Evolutionary conservation across 331 rosid genomes (phyloP).

Genomic region (Pyrus hybrid): DNA sequence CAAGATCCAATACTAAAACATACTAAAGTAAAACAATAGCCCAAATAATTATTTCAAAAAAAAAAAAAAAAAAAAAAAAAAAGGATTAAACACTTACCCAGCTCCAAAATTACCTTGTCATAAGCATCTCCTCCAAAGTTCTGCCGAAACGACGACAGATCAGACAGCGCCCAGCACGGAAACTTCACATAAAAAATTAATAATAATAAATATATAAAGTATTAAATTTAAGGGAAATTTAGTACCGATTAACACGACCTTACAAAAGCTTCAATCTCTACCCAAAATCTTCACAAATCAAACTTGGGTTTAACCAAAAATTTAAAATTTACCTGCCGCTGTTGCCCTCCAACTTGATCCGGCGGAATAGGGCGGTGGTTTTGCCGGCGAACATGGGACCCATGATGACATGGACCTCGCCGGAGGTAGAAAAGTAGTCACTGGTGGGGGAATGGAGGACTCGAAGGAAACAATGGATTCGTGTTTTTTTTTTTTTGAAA

Average conservation of each 20-base stretch:
- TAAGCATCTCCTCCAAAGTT: slow-evolving; percentile 56
- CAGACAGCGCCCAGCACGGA: slow-evolving; percentile 76
- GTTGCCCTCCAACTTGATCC: slow-evolving; percentile 54
- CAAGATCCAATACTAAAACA: too few relatives aligned
- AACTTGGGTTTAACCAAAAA: neutral
- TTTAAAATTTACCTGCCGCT: slow-evolving; percentile 41
- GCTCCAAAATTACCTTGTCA: slow-evolving; percentile 35
- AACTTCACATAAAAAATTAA: slow-evolving; percentile 25
- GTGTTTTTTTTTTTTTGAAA: too few relatives aligned
- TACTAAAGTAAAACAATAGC: too few relatives aligned
- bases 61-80: too few relatives aligned
- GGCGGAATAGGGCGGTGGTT: slow-evolving; percentile 83
- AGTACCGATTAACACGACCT: too few relatives aligned
- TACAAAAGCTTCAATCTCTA: too few relatives aligned
- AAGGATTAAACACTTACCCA: neutral
- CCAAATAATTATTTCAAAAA: too few relatives aligned
- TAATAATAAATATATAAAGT: too few relatives aligned
- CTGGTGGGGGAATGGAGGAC: slow-evolving; percentile 13
- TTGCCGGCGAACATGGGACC: slow-evolving; percentile 99
- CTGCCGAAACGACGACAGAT: slow-evolving; percentile 22
- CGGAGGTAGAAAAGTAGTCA: slow-evolving; percentile 20
- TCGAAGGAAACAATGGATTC: slow-evolving; percentile 42
- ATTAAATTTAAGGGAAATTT: neutral
- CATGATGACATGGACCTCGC: slow-evolving; percentile 78
- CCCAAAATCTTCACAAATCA: too few relatives aligned